Evolutionary conservation across 306 rosid species (phyloP), one percentile per base, ranked within the genome.

Genomic region (Acacia confusa): DNA sequence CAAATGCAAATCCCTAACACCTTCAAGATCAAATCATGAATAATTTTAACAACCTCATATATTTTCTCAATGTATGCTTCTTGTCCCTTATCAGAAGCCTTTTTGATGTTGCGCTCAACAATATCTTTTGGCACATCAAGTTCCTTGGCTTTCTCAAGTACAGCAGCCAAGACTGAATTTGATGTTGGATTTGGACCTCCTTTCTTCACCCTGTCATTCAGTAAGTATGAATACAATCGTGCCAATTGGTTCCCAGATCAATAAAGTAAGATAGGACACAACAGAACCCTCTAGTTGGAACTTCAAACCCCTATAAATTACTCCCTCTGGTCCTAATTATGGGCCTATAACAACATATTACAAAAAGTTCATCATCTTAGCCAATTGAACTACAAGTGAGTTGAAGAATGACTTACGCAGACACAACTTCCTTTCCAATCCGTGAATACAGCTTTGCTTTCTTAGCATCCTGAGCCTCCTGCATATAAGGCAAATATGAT

Each of bases 101-200:
- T 90, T 89, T 95, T 93, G 74, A 92, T 93, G 84, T 95, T 91
- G 79, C 98, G 95, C 47, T 93, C 99, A 60, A 95, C 66, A 76
- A 95, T 90, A 70, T 92, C 99, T 81, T 88, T 92, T 14, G 99
- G 99, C 70, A 93, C 94, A 80, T 95, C 99, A 65, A 95, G 97
- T 86, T 93, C 97, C 91, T 95, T 95, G 89, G 91, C 92, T 83
- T 93, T 91, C 84, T 90, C 97, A 57, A 93, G 87, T 76, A 95
- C 79, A 83, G 94, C 89, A 80, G 90, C 98, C 86, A 93, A 78
- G 63, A 86, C 84, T 50, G 91, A 74, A 87, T 93, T 95, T 20
- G 96, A 86, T 43, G 82, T 70, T 64, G 92, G 89, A 90, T 82
- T 92, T 9, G 98, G 94, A 76, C 99, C 98, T 27, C 97, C 94